phyloP scores from a whole-genome alignment of 768 basidiomycete genomes.

The Boletus rufocinnamomeus region DNA sequence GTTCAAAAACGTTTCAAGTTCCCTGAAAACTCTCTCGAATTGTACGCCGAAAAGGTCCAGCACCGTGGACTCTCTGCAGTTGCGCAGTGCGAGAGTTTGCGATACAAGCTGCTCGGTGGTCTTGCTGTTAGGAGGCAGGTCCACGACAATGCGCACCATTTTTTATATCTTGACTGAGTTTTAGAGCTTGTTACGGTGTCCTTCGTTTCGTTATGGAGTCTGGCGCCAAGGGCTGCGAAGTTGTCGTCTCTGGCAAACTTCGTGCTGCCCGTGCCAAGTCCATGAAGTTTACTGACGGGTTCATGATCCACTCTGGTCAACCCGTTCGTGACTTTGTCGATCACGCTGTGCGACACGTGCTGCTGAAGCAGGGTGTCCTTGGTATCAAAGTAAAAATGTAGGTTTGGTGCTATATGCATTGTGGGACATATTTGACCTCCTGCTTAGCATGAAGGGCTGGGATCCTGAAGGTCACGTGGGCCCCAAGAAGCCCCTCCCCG shows the following conservation, averaged over 20 bases:
- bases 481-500: slow-evolving; percentile 92
- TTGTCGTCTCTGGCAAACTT: slow-evolving; percentile 99
- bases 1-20: slow-evolving; percentile 99
- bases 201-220: slow-evolving; percentile 99
- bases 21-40: slow-evolving; percentile 97
- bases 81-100: slow-evolving; percentile 96
- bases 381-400: slow-evolving; percentile 99
- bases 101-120: slow-evolving; percentile 99
- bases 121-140: slow-evolving; percentile 95
- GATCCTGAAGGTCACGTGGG: slow-evolving; percentile 91
- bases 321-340: slow-evolving; percentile 96
- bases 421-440: slow-evolving; percentile 13
- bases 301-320: slow-evolving; percentile 99
- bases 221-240: slow-evolving; percentile 98
- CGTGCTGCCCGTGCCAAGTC: slow-evolving; percentile 99
- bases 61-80: slow-evolving; percentile 97
- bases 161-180: slow-evolving; percentile 1
- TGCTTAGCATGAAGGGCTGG: slow-evolving; percentile 87
- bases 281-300: slow-evolving; percentile 99
- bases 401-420: slow-evolving; percentile 24
- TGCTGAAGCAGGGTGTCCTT: slow-evolving; percentile 97
- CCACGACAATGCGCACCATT: neutral
- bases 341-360: slow-evolving; percentile 95
- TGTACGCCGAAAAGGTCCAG: slow-evolving; percentile 99
- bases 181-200: slow-evolving; percentile 97